These are phyloP conservation scores for Corymbia citriodora DNA, from an alignment of 441 rosid genomes.

Conservation along the genomic window DNA sequence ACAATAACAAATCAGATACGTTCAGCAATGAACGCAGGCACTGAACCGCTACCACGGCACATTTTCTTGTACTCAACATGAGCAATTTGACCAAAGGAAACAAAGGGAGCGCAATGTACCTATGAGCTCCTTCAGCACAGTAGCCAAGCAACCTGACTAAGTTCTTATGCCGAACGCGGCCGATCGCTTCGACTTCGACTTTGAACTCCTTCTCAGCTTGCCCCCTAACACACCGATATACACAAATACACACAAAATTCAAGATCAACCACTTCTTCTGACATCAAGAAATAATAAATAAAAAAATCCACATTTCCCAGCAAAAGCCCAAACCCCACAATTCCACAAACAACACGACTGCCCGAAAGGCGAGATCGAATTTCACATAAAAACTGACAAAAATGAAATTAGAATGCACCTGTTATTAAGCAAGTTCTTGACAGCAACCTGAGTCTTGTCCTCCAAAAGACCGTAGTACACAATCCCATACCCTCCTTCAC, in stretches of 20 bases:
- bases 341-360: background rate
- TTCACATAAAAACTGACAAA: background rate
- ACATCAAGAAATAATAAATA: background rate
- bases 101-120: constrained; percentile 18
- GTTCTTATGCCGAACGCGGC: constrained; percentile 67
- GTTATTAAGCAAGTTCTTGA: constrained; percentile 20
- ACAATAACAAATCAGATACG: background rate
- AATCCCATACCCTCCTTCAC: constrained; percentile 19
- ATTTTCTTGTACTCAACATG: background rate
- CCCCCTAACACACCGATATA: constrained; percentile 28
- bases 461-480: constrained; percentile 14
- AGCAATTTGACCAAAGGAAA: background rate
- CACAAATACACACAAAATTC: background rate
- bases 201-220: constrained; percentile 72
- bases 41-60: background rate
- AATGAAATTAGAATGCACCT: background rate
- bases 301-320: background rate
- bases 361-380: background rate
- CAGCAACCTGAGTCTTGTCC: constrained; percentile 10
- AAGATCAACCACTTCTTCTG: background rate
- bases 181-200: constrained; percentile 71
- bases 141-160: constrained; percentile 62
- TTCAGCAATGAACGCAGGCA: background rate
- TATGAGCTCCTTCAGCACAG: constrained; percentile 72
- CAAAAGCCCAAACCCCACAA: background rate